Evolutionary conservation across 192 early-diverging fungal species (phyloP), one percentile per base, ranked within the genome.

Genomic region (Bifiguratus adelaidae): DNA sequence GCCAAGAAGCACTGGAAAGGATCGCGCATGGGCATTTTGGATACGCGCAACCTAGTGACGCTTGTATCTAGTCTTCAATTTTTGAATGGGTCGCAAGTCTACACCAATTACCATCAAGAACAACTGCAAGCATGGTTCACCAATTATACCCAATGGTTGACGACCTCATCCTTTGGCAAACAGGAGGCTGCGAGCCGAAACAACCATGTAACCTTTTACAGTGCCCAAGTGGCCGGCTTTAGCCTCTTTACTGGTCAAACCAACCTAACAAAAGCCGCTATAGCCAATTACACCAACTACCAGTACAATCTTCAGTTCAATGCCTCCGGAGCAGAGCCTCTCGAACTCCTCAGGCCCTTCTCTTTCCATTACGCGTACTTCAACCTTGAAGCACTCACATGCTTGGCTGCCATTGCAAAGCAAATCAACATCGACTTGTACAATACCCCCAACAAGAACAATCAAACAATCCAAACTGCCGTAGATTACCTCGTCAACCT

Each of bases 191-290:
- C 30, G 4, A 33, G 18, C 32, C 13, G 8, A 22, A 48, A 48
- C 24, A 48, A 48, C 35, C 47, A 48, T 26, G 47, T 28, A 21
- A 48, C 47, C 25, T 48, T 37, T 21, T 48, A 48, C n/a, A 34
- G 35, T 13, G 47, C 33, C 18, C 47, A 48, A 13, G 11, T 48
- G 9, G 47, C 47, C 8, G 47, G 21, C 9, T 48, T 48, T 15
- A 34, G 30, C 27, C 47, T 34, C n/a, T 48, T 34, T 19, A 24
- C 35, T 21, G 47, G 47, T 16, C 30, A 38, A 5, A 22, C 11
- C 9, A 38, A 48, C 22, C 30, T 15, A 24, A 38, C 47, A 7
- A 28, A 33, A 5, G 5, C 18, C 6, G 33, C 30, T 13, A 33
- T 48, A 2, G 8, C 26, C 0, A 38, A 48, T 11, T 48, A 48